Evolutionary conservation across 768 basidiomycete species (phyloP), one percentile per base, ranked within the genome.

Genomic region (Boletus rufocinnamomeus): DNA sequence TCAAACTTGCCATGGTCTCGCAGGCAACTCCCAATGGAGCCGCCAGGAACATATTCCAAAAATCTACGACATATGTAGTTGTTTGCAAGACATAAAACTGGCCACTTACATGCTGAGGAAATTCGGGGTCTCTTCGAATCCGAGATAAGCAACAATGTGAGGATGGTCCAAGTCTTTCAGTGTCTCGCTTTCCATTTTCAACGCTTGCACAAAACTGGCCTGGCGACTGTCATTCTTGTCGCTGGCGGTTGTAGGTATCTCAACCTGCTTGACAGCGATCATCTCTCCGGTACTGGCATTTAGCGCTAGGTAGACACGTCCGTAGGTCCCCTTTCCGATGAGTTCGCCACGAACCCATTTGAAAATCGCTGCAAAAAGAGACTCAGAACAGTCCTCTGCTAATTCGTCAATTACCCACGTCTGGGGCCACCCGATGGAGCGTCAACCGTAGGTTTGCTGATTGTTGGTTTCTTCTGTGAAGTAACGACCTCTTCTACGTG

Each of bases 221-320:
- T 96, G 95, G 34, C 95, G 84, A 19, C 84, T 81, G 73, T 98
- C 95, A 62, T 85, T 89, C 73, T 89, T 91, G 75, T 99, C 97
- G 67, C 91, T 93, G 19, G 87, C 85, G 9, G 94, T 95, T 51
- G 86, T 85, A 2, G 97, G 96, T 57, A 95, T 84, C 72, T 98
- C 97, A 48, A 99, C 97, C 75, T 98, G 97, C 75, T 99, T 99
- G 63, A 99, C 97, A 19, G 97, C 97, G 67, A 98, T 95, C 93
- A 98, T 96, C 75, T 98, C 95, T 57, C 95, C 95, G 0, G 95
- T 96, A 4, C 93, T 95, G 34, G 92, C 93, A 71, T 98, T 98
- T 58, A 98, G 79, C 19, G 93, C 97, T 54, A 98, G 84, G 69
- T 98, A 99, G 30, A 99, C 97, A 44, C 91, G 86, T 14, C 97